These are phyloP conservation scores for Hypoxylon rickii DNA, from an alignment of 495 filamentous ascomycete species.

Conservation along the genomic window DNA sequence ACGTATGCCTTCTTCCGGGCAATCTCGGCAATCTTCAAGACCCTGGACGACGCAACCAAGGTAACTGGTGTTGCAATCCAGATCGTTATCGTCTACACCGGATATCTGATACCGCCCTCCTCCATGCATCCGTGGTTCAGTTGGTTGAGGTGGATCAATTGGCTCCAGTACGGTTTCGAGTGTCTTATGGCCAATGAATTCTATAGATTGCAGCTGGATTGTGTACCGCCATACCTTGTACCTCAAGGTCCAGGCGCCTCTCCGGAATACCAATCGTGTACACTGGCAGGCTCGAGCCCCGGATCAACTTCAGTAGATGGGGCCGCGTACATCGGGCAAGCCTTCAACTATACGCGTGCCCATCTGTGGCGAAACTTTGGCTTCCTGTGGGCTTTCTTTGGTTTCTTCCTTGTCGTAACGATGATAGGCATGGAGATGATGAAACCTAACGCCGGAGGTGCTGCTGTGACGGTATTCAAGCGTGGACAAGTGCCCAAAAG, in stretches of 20 bases:
- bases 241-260: constrained; percentile 39
- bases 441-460: constrained; percentile 73
- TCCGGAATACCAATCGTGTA: constrained; percentile 58
- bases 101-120: constrained; percentile 71
- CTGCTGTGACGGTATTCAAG: constrained; percentile 67
- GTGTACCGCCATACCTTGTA: constrained; percentile 44
- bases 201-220: constrained; percentile 59
- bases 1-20: constrained; percentile 82
- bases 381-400: constrained; percentile 67
- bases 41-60: constrained; percentile 70
- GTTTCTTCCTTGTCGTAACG: constrained; percentile 63
- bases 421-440: constrained; percentile 70
- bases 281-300: constrained; percentile 57
- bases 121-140: constrained; percentile 71
- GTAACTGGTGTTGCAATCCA: constrained; percentile 71
- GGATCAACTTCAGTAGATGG: constrained; percentile 55
- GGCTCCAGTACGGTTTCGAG: constrained; percentile 54
- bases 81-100: constrained; percentile 72
- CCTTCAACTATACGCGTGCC: constrained; percentile 58
- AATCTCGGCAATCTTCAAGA: constrained; percentile 55
- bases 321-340: constrained; percentile 55
- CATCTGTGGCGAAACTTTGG: constrained; percentile 76
- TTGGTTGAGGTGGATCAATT: constrained; percentile 35
- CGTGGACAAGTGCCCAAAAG: constrained; percentile 32
- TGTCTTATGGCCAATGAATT: constrained; percentile 79